phyloP scores from a whole-genome alignment of 2,329 filamentous ascomycete species.

The Colletotrichum orchidophilum region DNA sequence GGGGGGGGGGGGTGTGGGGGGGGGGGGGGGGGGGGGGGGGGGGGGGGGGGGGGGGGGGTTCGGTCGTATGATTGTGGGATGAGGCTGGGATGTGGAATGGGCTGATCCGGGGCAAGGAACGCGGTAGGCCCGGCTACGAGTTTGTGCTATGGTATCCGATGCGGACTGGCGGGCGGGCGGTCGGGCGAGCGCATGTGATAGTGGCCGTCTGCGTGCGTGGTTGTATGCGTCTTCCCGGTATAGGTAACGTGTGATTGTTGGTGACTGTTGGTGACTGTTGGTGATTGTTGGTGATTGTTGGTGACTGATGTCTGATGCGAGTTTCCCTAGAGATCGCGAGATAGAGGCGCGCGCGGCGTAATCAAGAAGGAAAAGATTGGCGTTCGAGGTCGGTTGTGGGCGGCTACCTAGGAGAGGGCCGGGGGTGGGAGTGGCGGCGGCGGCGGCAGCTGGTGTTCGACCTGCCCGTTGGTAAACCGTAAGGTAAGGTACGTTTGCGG shows the following conservation, averaged over 20 bases:
- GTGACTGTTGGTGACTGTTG: neutral
- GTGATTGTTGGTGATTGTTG: neutral
- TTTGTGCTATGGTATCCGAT: neutral
- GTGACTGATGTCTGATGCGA: neutral
- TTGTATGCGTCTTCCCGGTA: neutral
- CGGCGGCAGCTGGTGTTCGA: slow-evolving; percentile 12
- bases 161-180: neutral
- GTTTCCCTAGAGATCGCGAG: neutral
- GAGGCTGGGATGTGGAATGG: slow-evolving; percentile 20
- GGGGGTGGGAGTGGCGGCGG: neutral
- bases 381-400: neutral
- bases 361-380: slow-evolving; percentile 2
- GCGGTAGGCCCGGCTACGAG: neutral
- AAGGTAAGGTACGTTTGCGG: neutral
- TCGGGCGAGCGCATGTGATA: neutral
- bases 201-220: neutral
- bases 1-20: neutral
- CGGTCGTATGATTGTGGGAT: slow-evolving; percentile 30
- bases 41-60: neutral
- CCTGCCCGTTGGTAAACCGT: neutral
- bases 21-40: neutral
- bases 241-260: neutral
- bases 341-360: neutral
- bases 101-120: slow-evolving; percentile 10
- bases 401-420: slow-evolving; percentile 19